These are phyloP conservation scores for Pseudocercospora musae DNA, from an alignment of 2,329 filamentous ascomycete species.

Conservation along the genomic window DNA sequence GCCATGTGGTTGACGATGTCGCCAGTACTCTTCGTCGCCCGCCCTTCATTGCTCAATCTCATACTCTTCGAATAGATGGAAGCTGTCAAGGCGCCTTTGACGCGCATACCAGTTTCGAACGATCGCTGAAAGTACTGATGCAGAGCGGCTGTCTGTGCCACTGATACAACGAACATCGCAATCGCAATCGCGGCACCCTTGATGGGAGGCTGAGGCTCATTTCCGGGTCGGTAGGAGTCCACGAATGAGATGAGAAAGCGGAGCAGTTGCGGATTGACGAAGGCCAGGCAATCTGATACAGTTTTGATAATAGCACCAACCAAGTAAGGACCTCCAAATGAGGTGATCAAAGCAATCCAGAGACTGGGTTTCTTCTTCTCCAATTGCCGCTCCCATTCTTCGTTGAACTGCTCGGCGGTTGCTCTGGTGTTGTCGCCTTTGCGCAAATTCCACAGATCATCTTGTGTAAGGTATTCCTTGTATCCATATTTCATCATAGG, in stretches of 20 bases:
- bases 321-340: constrained; percentile 81
- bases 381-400: constrained; percentile 74
- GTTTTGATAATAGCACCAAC: constrained; percentile 82
- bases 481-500: constrained; percentile 96
- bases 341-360: constrained; percentile 79
- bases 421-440: constrained; percentile 73
- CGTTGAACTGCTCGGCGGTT: constrained; percentile 67
- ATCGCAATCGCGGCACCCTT: constrained; percentile 84
- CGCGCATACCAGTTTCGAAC: constrained; percentile 94
- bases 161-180: constrained; percentile 85
- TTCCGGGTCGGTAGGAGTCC: constrained; percentile 63
- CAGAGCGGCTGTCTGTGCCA: constrained; percentile 81
- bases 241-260: constrained; percentile 81
- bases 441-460: constrained; percentile 91
- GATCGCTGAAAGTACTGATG: constrained; percentile 97
- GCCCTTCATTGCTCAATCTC: constrained; percentile 86
- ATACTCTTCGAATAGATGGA: constrained; percentile 92
- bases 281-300: constrained; percentile 81
- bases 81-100: constrained; percentile 85
- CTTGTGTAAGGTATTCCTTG: constrained; percentile 84
- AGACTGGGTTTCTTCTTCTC: constrained; percentile 70
- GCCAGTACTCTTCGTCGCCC: constrained; percentile 82
- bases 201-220: constrained; percentile 70
- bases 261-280: constrained; percentile 86
- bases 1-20: constrained; percentile 99